Percentiles rank a stretch among this genome's conserved stretches.
These are phyloP conservation scores for Ruellia speciosa DNA, from an alignment of 305 asterid species.

Conservation along the genomic window DNA sequence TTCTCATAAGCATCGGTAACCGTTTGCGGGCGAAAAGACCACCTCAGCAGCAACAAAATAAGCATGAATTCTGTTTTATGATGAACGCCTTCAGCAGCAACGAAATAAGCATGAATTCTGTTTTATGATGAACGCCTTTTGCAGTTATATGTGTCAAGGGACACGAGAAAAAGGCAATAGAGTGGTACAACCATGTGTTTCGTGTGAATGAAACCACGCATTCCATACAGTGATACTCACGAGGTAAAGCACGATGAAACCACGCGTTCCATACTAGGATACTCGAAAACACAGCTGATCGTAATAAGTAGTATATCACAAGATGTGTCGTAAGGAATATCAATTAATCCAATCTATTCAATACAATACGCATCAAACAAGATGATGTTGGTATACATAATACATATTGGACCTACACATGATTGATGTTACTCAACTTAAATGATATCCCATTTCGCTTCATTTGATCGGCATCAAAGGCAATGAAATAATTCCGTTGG, in stretches of 20 bases:
- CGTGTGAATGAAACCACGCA: background rate
- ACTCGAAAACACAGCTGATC: too few species aligned
- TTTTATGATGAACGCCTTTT: background rate
- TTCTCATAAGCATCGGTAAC: background rate
- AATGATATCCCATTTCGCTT: background rate
- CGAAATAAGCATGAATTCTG: conserved; percentile 24
- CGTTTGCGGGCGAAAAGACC: conserved; percentile 16
- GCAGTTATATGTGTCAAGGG: background rate
- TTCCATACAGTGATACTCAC: background rate
- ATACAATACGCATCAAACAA: too few species aligned
- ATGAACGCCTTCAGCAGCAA: conserved; percentile 26
- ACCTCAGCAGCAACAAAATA: conserved; percentile 23
- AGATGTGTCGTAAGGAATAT: background rate
- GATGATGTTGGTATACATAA: too few species aligned
- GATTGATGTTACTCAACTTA: background rate
- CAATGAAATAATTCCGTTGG: background rate
- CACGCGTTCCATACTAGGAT: background rate
- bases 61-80: conserved; percentile 26
- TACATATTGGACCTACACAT: background rate
- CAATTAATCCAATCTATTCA: background rate
- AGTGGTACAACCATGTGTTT: background rate
- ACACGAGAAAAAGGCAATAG: conserved; percentile 4
- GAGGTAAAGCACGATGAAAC: background rate
- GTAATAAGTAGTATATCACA: background rate
- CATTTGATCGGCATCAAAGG: background rate